Evolutionary conservation across 73 alveolate species (phyloP).

Genomic region (Stentor roeselii): DNA sequence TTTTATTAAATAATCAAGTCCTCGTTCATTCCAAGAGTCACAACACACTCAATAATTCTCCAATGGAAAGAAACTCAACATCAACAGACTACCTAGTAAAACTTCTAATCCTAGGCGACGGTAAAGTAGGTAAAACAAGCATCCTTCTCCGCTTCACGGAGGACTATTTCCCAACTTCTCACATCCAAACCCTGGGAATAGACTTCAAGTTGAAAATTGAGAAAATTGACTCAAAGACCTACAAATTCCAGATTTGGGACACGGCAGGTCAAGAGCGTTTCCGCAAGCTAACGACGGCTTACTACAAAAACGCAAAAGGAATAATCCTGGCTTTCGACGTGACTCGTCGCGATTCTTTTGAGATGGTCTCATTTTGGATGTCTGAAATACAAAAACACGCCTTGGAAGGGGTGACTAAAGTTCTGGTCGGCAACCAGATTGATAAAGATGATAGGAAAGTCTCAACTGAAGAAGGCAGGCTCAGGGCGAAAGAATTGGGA

Average conservation of each 20-base stretch:
- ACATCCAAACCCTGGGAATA: constrained; percentile 60
- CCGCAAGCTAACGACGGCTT: constrained; percentile 72
- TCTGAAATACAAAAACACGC: constrained; percentile 56
- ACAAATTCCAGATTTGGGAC: constrained; percentile 80
- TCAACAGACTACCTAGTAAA: constrained; percentile 25
- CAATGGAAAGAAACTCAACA: constrained; percentile 18
- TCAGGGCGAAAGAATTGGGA: constrained; percentile 54
- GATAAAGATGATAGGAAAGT: constrained; percentile 48
- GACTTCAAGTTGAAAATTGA: constrained; percentile 65
- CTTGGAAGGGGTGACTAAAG: constrained; percentile 54
- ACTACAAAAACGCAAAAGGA: constrained; percentile 79
- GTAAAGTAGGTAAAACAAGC: constrained; percentile 80
- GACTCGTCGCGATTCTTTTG: constrained; percentile 60
- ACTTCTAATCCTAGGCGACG: constrained; percentile 71
- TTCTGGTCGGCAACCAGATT: constrained; percentile 65
- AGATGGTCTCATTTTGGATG: constrained; percentile 63
- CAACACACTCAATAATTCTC: no score
- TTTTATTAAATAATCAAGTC: no score
- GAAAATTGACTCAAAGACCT: constrained; percentile 41
- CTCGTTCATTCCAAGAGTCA: no score
- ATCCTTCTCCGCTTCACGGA: constrained; percentile 59
- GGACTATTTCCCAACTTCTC: constrained; percentile 54
- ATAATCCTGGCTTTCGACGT: constrained; percentile 77
- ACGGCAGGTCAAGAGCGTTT: constrained; percentile 91
- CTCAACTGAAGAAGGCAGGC: constrained; percentile 49